These are phyloP conservation scores for Colletotrichum sublineola DNA, from an alignment of 2,329 filamentous ascomycete genomes.

Conservation along the genomic window DNA sequence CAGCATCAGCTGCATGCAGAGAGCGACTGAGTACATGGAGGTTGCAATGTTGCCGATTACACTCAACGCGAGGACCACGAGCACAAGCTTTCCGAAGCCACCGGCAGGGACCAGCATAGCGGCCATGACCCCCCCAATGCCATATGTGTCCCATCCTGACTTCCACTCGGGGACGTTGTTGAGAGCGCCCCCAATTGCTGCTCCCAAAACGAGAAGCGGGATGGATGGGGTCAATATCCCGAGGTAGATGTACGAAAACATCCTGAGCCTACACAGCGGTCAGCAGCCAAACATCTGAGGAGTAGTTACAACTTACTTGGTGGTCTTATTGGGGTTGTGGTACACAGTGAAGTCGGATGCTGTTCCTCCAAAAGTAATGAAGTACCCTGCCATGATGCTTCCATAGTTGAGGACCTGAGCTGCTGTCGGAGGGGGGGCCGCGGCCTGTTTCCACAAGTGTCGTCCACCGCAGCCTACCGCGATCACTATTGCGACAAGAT, in stretches of 20 bases:
- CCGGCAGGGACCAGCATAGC: conserved; percentile 50
- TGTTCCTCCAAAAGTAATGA: conserved; percentile 68
- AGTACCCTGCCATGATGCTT: conserved; percentile 64
- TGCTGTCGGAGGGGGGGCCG: conserved; percentile 53
- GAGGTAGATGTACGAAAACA: conserved; percentile 64
- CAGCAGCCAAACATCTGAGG: conserved; percentile 2
- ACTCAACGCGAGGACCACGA: conserved; percentile 53
- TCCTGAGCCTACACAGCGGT: conserved; percentile 47
- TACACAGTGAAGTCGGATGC: conserved; percentile 72
- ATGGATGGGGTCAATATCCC: conserved; percentile 57
- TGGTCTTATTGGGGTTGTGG: conserved; percentile 58
- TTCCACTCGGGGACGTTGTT: conserved; percentile 50
- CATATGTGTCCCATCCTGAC: conserved; percentile 48
- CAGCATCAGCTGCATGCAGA: conserved; percentile 57
- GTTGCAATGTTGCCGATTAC: conserved; percentile 55
- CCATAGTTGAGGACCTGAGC: conserved; percentile 60
- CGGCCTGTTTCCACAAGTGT: conserved; percentile 61
- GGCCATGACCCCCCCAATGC: conserved; percentile 50
- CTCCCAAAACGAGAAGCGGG: conserved; percentile 56
- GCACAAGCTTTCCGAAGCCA: conserved; percentile 54
- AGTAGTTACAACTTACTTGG: conserved; percentile 50
- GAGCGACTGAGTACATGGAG: conserved; percentile 55
- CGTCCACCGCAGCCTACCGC: conserved; percentile 67
- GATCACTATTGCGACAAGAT: conserved; percentile 64
- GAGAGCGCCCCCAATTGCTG: conserved; percentile 53